Percentiles rank a stretch among this genome's conserved stretches.
Evolutionary conservation across 176 grass and related monocot species (phyloP).

Genomic region (Oryza meyeriana): DNA sequence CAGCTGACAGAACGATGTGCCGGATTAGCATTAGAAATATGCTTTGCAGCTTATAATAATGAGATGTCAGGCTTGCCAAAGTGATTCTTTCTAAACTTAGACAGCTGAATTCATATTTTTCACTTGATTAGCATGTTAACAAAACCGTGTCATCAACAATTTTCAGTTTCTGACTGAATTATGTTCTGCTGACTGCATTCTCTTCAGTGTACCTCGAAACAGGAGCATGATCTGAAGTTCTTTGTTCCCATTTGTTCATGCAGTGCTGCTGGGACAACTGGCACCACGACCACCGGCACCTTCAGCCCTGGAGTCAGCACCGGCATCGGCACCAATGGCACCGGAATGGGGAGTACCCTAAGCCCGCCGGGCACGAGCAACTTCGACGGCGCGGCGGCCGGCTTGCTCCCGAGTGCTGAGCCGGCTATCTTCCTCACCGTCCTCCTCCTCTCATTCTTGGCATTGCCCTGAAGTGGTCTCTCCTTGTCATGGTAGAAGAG

Average conservation of each 20-base stretch:
- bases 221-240: neutral
- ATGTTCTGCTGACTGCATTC: neutral
- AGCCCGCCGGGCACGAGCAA: slow-evolving; percentile 39
- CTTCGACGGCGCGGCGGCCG: slow-evolving; percentile 42
- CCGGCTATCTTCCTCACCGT: neutral
- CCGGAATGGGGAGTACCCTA: slow-evolving; percentile 23
- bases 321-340: slow-evolving; percentile 29
- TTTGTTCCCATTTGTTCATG: neutral
- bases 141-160: neutral
- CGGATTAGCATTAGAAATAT: neutral
- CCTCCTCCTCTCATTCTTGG: slow-evolving; percentile 34
- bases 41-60: neutral
- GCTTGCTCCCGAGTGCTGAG: slow-evolving; percentile 30
- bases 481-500: slow-evolving; percentile 3
- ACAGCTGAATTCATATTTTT: neutral
- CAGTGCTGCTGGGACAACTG: slow-evolving; percentile 46
- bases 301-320: slow-evolving; percentile 18
- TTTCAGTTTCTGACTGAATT: neutral
- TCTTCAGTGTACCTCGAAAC: neutral
- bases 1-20: neutral
- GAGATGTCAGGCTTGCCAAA: neutral
- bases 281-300: slow-evolving; percentile 30
- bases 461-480: slow-evolving; percentile 5
- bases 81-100: neutral
- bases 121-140: neutral